These are phyloP conservation scores for Ceratorhiza oryzae-sativae DNA, from an alignment of 1,284 basidiomycete species.

Conservation along the genomic window DNA sequence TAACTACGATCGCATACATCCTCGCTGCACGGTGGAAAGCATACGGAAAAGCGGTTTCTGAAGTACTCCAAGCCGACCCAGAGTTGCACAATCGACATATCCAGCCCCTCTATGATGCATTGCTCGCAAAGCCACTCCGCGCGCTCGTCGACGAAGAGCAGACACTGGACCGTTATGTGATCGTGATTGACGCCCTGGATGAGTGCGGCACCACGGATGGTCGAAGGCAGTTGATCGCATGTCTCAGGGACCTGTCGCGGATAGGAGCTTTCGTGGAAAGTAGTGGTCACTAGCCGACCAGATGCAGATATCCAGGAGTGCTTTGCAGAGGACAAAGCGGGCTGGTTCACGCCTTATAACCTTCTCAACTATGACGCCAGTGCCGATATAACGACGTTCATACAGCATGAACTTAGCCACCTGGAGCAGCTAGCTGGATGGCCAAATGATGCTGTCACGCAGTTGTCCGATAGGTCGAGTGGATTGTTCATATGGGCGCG, in stretches of 20 bases:
- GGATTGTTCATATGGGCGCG: slow-evolving; percentile 37
- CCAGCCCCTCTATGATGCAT: not conserved
- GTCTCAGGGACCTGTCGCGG: not conserved
- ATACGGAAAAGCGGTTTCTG: not conserved
- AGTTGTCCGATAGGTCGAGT: slow-evolving; percentile 11
- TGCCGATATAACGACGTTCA: not conserved
- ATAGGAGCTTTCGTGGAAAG: not conserved
- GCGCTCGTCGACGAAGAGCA: not conserved
- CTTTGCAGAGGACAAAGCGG: not conserved
- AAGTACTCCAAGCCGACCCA: not conserved
- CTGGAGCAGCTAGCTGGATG: not conserved
- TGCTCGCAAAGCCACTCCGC: slow-evolving; percentile 1
- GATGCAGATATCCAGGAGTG: slow-evolving; percentile 6
- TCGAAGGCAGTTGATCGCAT: not conserved
- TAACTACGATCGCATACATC: slow-evolving; percentile 36
- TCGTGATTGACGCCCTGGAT: slow-evolving; percentile 39
- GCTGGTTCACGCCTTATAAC: not conserved
- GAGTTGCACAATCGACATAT: not conserved
- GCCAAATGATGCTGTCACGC: not conserved
- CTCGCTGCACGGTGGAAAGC: slow-evolving; percentile 1
- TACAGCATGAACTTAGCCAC: not conserved
- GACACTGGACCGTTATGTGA: not conserved
- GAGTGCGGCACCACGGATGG: slow-evolving; percentile 16
- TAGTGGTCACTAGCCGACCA: slow-evolving; percentile 23
- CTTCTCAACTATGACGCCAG: not conserved